These are phyloP conservation scores for Novymonas esmeraldas DNA, from an alignment of 208 protist species.

Conservation along the genomic window DNA sequence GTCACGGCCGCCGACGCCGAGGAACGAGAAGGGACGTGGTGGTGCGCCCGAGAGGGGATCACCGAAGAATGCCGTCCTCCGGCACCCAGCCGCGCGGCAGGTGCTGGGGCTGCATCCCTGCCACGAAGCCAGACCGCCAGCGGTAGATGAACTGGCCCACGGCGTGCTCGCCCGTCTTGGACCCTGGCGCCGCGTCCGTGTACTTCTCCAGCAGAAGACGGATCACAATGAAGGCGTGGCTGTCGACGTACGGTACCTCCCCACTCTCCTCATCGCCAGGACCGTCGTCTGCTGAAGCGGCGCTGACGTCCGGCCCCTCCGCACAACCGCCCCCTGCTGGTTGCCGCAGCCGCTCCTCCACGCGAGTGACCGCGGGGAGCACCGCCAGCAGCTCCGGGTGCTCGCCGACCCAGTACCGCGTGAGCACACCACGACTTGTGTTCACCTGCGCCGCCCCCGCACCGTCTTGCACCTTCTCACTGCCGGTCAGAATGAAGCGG, in stretches of 20 bases:
- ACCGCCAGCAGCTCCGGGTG: slow-evolving; percentile 35
- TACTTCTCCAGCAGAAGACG: slow-evolving; percentile 55
- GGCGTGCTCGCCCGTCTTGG: slow-evolving; percentile 43
- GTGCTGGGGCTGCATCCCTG: slow-evolving; percentile 40
- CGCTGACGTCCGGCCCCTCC: slow-evolving; percentile 11
- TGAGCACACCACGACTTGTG: slow-evolving; percentile 38
- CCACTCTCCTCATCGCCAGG: neutral
- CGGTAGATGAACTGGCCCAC: slow-evolving; percentile 69
- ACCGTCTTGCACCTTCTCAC: neutral
- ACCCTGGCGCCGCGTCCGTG: neutral
- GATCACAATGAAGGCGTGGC: slow-evolving; percentile 58
- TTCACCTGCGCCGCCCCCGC: slow-evolving; percentile 5
- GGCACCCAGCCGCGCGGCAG: slow-evolving; percentile 53
- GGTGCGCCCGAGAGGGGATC: neutral
- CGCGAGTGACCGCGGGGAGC: slow-evolving; percentile 38
- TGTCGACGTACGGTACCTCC: slow-evolving; percentile 43
- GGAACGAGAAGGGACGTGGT: neutral
- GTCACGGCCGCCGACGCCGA: too few relatives aligned
- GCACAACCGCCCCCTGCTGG: neutral
- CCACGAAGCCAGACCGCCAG: slow-evolving; percentile 53
- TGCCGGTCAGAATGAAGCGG: slow-evolving; percentile 42
- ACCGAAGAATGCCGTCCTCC: slow-evolving; percentile 56
- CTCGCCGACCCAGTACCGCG: slow-evolving; percentile 40
- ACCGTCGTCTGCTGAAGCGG: neutral
- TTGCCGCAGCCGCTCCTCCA: slow-evolving; percentile 25